phyloP scores from a whole-genome alignment of 163 green algal genomes.

The Chloroidium sp. region DNA sequence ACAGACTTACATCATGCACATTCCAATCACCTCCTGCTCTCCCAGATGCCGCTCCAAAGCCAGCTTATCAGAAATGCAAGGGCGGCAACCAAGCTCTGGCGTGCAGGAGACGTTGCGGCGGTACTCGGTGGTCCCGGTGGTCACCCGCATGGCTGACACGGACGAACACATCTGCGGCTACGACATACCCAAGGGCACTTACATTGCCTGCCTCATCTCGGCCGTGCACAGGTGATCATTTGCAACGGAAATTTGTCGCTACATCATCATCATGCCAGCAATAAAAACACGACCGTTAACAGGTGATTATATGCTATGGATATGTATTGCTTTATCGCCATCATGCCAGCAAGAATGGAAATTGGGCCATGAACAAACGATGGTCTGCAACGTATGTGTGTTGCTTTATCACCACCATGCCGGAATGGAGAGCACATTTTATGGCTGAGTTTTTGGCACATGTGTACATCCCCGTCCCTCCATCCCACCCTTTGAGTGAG shows the following conservation, averaged over 20 bases:
- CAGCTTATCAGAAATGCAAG: background rate
- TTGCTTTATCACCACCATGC: too few species aligned
- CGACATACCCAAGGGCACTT: constrained; percentile 56
- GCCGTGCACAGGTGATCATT: constrained; percentile 3
- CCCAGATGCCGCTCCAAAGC: background rate
- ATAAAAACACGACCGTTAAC: constrained; percentile 19
- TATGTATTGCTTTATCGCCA: too few species aligned
- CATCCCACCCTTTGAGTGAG: too few species aligned
- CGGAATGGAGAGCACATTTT: too few species aligned
- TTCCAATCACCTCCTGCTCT: too few species aligned
- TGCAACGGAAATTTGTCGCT: background rate
- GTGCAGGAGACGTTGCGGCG: constrained; percentile 67
- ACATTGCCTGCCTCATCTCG: constrained; percentile 56
- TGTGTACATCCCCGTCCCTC: too few species aligned
- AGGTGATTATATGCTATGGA: too few species aligned
- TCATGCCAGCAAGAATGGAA: too few species aligned
- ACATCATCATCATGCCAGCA: background rate
- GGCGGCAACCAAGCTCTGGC: background rate
- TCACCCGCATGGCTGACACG: constrained; percentile 60
- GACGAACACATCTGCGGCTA: constrained; percentile 70
- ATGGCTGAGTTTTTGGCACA: too few species aligned
- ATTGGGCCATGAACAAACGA: too few species aligned
- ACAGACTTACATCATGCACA: too few species aligned
- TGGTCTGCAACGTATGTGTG: too few species aligned
- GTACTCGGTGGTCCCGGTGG: constrained; percentile 87